Base-by-base conservation (phyloP, 352 stramenopile species). In the Globisporangium acanthophoron region DNA sequence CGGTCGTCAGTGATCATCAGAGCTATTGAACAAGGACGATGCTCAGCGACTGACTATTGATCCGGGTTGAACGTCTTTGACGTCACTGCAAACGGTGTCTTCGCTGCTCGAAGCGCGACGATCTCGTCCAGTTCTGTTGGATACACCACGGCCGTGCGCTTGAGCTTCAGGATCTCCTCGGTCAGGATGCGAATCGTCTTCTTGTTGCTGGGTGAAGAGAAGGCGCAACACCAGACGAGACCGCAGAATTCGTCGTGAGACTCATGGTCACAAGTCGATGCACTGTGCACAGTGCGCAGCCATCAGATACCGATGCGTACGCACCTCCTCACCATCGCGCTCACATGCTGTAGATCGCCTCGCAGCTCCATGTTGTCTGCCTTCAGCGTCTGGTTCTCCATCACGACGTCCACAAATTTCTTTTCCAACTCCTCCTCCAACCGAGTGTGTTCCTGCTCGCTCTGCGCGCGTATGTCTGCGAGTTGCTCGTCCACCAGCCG, bases 161-260 rank as follows among this genome's bases (percentile, higher is more conserved):
- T 82, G 13, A 82, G 52, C 55, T 82, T 82, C 45, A 82, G 67
- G 43, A 82, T 61, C 43, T 82, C 73, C 12, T 79, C 73, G 3
- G 68, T 70, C 27, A 82, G 55, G 5, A 77, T 59, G 9, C 73
- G 69, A 27, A 78, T 56, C 5, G 72, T 81, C 24, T 74, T 72
- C 59, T 74, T 78, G 61, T 67, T 81, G 68, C 72, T 81, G 53
- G 5, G 4, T 18, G 37, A 16, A 13, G 35, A 5, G 24, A 11
- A 37, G 33, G 1, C 24, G 37, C 1, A 2, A 21, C 6, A 37
- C 33, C 33, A 6, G 33, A 37, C 33, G 8, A 13, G 37, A 43
- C 0, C 12, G 16, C 11, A 43, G 11, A 18, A 12, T 18, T 16
- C 11, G 11, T 43, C 37, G 12, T 43, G 37, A 43, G 37, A 40